Evolutionary conservation across 129 eudicot species (phyloP).

Genomic region (Tagetes patula): DNA sequence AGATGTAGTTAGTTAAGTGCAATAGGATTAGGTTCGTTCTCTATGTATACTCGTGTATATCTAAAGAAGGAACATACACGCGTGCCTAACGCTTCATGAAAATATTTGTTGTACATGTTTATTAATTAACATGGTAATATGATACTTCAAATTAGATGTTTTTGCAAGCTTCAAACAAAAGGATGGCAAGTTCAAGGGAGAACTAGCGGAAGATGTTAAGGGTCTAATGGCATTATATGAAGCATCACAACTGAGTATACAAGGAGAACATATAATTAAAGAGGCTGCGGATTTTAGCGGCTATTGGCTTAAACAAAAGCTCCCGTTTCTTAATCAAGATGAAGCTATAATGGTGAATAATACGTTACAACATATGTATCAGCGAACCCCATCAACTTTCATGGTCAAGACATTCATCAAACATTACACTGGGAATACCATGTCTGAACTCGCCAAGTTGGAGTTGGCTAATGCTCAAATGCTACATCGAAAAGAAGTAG

Average conservation of each 20-base stretch:
- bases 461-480: conserved; percentile 33
- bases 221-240: conserved; percentile 57
- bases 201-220: conserved; percentile 33
- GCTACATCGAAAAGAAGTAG: conserved; percentile 38
- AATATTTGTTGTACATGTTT: no score
- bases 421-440: conserved; percentile 15
- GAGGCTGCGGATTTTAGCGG: conserved; percentile 42
- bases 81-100: no score
- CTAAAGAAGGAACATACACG: no score
- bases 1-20: no score
- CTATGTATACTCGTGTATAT: no score
- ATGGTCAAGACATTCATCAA: conserved; percentile 24
- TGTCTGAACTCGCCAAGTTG: conserved; percentile 43
- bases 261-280: conserved; percentile 51
- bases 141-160: conserved; percentile 32
- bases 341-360: conserved; percentile 19
- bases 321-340: conserved; percentile 17
- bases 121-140: not conserved
- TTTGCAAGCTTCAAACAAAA: conserved; percentile 42
- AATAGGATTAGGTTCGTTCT: no score
- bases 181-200: conserved; percentile 33
- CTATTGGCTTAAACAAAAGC: conserved; percentile 23
- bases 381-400: conserved; percentile 37
- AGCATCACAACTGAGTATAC: conserved; percentile 48
- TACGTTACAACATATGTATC: conserved; percentile 39